Evolutionary conservation across 1,139 yeast species (phyloP).

Genomic region (Diutina ranongensis): DNA sequence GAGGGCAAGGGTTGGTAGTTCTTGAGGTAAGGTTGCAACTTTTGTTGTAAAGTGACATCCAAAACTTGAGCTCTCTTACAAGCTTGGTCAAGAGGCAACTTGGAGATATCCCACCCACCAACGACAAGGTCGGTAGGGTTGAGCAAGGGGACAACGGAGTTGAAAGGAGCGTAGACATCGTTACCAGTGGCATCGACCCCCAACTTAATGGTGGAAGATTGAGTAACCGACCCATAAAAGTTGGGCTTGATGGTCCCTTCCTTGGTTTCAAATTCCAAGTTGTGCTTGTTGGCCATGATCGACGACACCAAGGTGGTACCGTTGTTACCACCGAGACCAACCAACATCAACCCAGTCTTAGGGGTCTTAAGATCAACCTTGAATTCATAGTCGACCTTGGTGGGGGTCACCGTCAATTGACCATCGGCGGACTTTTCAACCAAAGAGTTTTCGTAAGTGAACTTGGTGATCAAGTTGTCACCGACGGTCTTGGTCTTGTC

Average conservation of each 20-base stretch:
- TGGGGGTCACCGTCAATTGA: conserved; percentile 57
- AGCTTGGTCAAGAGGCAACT: conserved; percentile 60
- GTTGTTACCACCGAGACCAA: conserved; percentile 94
- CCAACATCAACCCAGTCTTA: conserved; percentile 80
- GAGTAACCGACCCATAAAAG: conserved; percentile 95
- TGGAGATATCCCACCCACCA: conserved; percentile 92
- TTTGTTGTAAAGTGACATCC: conserved; percentile 73
- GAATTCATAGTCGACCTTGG: conserved; percentile 67
- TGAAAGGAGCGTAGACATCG: conserved; percentile 90
- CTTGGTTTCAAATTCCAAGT: conserved; percentile 70
- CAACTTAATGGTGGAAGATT: conserved; percentile 78
- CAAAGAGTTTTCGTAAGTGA: conserved; percentile 56
- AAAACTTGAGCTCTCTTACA: conserved; percentile 81
- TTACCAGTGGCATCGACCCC: conserved; percentile 76
- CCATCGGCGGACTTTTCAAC: conserved; percentile 45
- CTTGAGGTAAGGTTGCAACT: conserved; percentile 57
- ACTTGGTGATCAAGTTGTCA: conserved; percentile 50
- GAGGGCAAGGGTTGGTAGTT: conserved; percentile 67
- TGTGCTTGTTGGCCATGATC: conserved; percentile 73
- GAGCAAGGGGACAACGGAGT: conserved; percentile 77
- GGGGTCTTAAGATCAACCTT: conserved; percentile 76
- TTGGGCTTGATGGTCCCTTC: conserved; percentile 73
- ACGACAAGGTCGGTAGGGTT: conserved; percentile 85
- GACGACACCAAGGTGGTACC: conserved; percentile 89
- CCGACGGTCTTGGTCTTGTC: conserved; percentile 42